Percentiles rank a stretch among this genome's conserved stretches.
These are phyloP conservation scores for Trametes cingulata DNA, from an alignment of 768 basidiomycete genomes.

Conservation along the genomic window DNA sequence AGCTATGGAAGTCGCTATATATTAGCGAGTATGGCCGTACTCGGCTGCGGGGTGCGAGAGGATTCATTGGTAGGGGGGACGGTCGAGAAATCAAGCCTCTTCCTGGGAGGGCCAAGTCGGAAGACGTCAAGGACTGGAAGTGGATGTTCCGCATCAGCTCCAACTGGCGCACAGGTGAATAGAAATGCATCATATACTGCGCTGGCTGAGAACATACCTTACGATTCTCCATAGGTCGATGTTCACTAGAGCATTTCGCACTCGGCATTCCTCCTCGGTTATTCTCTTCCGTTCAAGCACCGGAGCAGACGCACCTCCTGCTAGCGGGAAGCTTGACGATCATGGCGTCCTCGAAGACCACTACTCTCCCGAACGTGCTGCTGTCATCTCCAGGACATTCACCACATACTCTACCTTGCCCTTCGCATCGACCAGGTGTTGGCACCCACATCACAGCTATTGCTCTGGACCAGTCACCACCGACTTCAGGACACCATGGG, in stretches of 20 bases:
- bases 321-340: slow-evolving; percentile 63
- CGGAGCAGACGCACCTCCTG: slow-evolving; percentile 44
- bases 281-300: slow-evolving; percentile 3
- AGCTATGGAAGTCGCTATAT: slow-evolving; percentile 74
- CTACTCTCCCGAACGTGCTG: slow-evolving; percentile 37
- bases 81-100: slow-evolving; percentile 60
- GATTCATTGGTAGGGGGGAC: slow-evolving; percentile 56
- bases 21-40: slow-evolving; percentile 63
- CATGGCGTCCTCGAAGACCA: slow-evolving; percentile 47
- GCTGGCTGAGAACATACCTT: not conserved
- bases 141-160: slow-evolving; percentile 85
- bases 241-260: slow-evolving; percentile 39
- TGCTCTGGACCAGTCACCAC: slow-evolving; percentile 74
- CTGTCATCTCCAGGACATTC: slow-evolving; percentile 38
- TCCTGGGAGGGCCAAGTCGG: slow-evolving; percentile 49
- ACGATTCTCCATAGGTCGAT: slow-evolving; percentile 55
- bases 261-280: not conserved
- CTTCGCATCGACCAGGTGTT: slow-evolving; percentile 36
- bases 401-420: slow-evolving; percentile 45
- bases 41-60: slow-evolving; percentile 67
- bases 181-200: slow-evolving; percentile 13
- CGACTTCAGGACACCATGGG: slow-evolving; percentile 37
- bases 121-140: slow-evolving; percentile 66
- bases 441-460: slow-evolving; percentile 58
- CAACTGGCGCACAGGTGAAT: slow-evolving; percentile 77